Evolutionary conservation across 257 asterid genomes (phyloP), one percentile per base, ranked within the genome.

Genomic region (Rauvolfia tetraphylla): DNA sequence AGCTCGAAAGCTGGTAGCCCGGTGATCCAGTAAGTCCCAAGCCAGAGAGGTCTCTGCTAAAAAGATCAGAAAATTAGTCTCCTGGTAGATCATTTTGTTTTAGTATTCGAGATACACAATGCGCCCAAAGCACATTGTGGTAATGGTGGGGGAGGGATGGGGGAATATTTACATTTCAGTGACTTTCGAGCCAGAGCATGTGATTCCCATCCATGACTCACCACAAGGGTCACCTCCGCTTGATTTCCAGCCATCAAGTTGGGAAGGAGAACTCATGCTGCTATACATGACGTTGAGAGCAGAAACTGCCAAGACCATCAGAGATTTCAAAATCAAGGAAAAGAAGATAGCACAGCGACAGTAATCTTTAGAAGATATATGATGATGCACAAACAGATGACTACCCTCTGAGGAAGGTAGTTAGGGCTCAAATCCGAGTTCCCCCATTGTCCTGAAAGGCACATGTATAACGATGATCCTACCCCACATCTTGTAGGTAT

Each of bases 141-240:
- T 56, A 22, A 7, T 7, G 31, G 7, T 54, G 0, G 58, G 17
- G 22, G 15, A 49, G n/a, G 33, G 13, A 9, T 53, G 46, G 69
- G 48, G 51, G 44, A 58, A 58, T 33, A 5, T 33, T 25, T 82
- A 91, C 98, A 93, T 89, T 85, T 89, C 96, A 59, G 97, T 89
- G 67, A 93, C 91, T 59, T 73, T 81, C 46, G 90, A 81, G 75
- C 88, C 90, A 1, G 93, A 85, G 86, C 98, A 93, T 53, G 86
- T 84, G 63, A 93, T 79, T 58, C 97, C 97, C 62, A 29, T 85
- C 98, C 98, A 93, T 7, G 87, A 79, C 25, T 90, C 94, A 20
- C 83, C 85, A 80, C 97, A 92, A 38, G 98, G 98, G 79, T 93
- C 98, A 56, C 97, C 97, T 12, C 91, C 92, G 75, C 68, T 89